A percentile compares a stretch with the other conserved stretches of the same genome.
phyloP scores from a whole-genome alignment of 305 asterid species.

The Ilex paraguariensis region DNA sequence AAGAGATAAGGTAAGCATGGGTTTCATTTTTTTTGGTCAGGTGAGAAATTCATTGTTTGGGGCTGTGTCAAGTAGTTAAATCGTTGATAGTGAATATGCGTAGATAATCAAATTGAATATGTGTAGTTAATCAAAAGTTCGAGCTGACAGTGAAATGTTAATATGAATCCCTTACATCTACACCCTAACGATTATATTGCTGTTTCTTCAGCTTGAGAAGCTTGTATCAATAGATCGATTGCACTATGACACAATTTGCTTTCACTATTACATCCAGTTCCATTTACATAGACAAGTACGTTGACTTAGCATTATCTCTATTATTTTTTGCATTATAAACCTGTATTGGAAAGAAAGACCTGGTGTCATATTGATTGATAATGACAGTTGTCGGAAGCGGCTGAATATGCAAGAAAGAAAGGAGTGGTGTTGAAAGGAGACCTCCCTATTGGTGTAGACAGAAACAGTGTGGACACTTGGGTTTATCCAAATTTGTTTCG shows the following conservation, averaged over 20 bases:
- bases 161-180: too few relatives aligned
- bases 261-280: constrained; percentile 88
- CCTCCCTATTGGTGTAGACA: constrained; percentile 95
- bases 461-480: constrained; percentile 98
- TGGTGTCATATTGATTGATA: constrained; percentile 15
- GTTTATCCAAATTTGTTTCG: constrained; percentile 88
- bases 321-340: constrained; percentile 3
- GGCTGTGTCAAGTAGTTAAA: not conserved
- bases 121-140: too few relatives aligned
- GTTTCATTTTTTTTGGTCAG: constrained; percentile 1
- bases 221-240: constrained; percentile 67
- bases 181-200: constrained; percentile 14
- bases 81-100: too few relatives aligned
- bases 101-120: too few relatives aligned
- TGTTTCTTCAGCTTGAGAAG: constrained; percentile 85
- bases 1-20: constrained; percentile 48
- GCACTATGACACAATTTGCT: constrained; percentile 67
- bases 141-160: too few relatives aligned
- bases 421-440: constrained; percentile 94
- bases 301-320: constrained; percentile 11
- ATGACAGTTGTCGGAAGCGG: constrained; percentile 84
- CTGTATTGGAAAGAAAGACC: constrained; percentile 4
- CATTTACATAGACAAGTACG: constrained; percentile 85
- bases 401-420: constrained; percentile 77
- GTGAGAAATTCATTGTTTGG: not conserved